Evolutionary conservation across 306 rosid species (phyloP).

Genomic region (Cucumis hystrix): DNA sequence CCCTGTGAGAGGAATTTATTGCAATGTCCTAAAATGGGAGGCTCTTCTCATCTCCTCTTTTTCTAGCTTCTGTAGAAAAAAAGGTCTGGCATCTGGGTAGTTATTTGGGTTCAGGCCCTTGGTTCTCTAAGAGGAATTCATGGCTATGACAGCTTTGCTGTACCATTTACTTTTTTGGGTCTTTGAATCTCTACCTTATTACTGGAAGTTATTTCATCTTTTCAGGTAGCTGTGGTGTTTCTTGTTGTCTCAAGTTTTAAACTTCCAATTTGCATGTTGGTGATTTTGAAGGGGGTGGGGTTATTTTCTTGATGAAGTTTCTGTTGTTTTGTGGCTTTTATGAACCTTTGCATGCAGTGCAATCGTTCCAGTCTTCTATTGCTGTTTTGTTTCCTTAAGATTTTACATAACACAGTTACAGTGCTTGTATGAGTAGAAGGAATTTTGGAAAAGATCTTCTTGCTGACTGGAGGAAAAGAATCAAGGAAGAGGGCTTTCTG

Average conservation of each 20-base stretch:
- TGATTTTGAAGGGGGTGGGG: background rate
- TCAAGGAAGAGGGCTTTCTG: background rate
- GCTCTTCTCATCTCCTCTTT: background rate
- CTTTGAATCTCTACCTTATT: constrained; percentile 29
- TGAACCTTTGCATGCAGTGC: background rate
- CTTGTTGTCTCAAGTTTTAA: constrained; percentile 20
- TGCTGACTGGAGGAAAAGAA: background rate
- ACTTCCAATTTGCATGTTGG: constrained; percentile 28
- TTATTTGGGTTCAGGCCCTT: constrained; percentile 43
- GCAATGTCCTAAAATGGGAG: constrained; percentile 29
- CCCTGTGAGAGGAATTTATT: constrained; percentile 26
- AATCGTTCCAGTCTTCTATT: background rate
- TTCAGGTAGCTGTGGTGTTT: constrained; percentile 19
- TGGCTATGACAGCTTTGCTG: constrained; percentile 70
- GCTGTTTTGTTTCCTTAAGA: background rate
- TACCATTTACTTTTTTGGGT: constrained; percentile 34
- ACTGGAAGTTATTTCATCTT: constrained; percentile 36
- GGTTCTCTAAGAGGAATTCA: constrained; percentile 66
- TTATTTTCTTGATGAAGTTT: background rate
- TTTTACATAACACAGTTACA: background rate
- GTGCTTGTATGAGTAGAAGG: background rate
- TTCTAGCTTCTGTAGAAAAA: constrained; percentile 22
- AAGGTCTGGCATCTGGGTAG: constrained; percentile 36
- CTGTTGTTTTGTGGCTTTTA: background rate
- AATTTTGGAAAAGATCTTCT: background rate